These are phyloP conservation scores for Cystobasidiaceae sp. DNA, from an alignment of 1,284 basidiomycete species.

Conservation along the genomic window DNA sequence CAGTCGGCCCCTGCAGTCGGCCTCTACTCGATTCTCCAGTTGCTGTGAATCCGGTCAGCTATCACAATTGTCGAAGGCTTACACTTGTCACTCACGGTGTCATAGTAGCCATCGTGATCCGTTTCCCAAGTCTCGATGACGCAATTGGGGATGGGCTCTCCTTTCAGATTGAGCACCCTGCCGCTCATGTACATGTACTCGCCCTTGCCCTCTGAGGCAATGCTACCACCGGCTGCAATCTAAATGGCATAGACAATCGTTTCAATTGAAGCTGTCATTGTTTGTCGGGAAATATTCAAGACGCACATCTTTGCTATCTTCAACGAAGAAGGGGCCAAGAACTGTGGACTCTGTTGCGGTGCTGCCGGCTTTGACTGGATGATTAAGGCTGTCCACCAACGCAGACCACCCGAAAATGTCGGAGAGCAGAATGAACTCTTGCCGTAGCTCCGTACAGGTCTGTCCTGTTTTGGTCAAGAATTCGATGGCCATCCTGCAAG, in stretches of 20 bases:
- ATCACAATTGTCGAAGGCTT: not conserved
- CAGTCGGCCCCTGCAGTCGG: conserved; percentile 73
- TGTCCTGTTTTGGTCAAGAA: conserved; percentile 58
- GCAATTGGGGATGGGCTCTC: conserved; percentile 49
- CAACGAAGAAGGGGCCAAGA: conserved; percentile 77
- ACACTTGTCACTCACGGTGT: conserved; percentile 38
- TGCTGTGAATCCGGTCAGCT: conserved; percentile 46
- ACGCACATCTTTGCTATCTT: conserved; percentile 51
- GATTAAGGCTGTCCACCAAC: conserved; percentile 70
- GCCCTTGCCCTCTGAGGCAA: conserved; percentile 74
- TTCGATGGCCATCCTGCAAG: conserved; percentile 55
- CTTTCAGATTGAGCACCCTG: conserved; percentile 54
- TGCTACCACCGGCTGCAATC: conserved; percentile 58
- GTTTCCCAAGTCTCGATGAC: conserved; percentile 81
- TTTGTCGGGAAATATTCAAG: not conserved
- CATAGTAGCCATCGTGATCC: conserved; percentile 61
- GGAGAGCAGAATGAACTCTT: conserved; percentile 78
- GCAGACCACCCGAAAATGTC: conserved; percentile 72
- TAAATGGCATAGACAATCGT: conserved; percentile 56
- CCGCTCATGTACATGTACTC: conserved; percentile 76
- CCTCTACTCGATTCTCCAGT: conserved; percentile 57
- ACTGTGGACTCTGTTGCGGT: conserved; percentile 69
- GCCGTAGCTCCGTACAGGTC: conserved; percentile 50
- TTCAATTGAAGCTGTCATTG: not conserved
- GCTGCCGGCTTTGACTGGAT: conserved; percentile 55